Percentiles rank a stretch among this genome's conserved stretches.
Conservation (phyloP, 2,329 filamentous ascomycete species). For the Penicillium carneum region DNA sequence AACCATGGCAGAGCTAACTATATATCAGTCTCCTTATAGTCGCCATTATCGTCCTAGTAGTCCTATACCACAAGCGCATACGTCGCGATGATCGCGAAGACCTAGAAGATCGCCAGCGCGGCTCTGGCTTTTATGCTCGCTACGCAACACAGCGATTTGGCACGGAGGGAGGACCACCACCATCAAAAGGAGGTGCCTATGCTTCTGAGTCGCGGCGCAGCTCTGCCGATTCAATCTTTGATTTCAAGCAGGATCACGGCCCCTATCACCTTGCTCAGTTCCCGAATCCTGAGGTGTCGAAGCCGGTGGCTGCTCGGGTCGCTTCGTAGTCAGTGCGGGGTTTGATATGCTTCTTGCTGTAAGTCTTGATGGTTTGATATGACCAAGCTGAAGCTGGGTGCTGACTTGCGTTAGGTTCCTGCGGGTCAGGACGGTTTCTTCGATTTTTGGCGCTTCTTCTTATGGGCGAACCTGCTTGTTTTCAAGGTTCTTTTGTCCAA, state of each 20-base stretch:
- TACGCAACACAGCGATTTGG: constrained; percentile 13
- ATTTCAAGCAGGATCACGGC: constrained; percentile 20
- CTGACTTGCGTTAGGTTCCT: constrained; percentile 10
- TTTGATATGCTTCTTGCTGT: not conserved
- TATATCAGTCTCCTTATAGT: not conserved
- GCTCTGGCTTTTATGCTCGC: constrained; percentile 13
- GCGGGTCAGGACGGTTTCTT: constrained; percentile 10
- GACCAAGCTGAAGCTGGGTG: not conserved
- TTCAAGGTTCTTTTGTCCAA: not conserved
- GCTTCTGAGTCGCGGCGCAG: constrained; percentile 6
- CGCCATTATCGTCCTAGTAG: constrained; percentile 12
- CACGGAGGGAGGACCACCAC: not conserved
- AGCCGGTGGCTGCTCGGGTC: constrained; percentile 4
- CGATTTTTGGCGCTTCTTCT: not conserved
- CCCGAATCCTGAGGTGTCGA: not conserved
- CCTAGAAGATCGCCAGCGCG: constrained; percentile 10
- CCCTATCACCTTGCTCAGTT: constrained; percentile 15
- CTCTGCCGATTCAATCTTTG: constrained; percentile 12
- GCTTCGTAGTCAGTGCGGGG: not conserved
- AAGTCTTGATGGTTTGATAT: not conserved
- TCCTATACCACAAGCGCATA: constrained; percentile 12
- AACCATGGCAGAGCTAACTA: not conserved
- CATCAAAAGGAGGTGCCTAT: not conserved
- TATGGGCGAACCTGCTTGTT: not conserved
- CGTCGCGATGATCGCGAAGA: constrained; percentile 11